Evolutionary conservation across 106 monocot species (phyloP), one percentile per base, ranked within the genome.

Genomic region (Agapanthus africanus): DNA sequence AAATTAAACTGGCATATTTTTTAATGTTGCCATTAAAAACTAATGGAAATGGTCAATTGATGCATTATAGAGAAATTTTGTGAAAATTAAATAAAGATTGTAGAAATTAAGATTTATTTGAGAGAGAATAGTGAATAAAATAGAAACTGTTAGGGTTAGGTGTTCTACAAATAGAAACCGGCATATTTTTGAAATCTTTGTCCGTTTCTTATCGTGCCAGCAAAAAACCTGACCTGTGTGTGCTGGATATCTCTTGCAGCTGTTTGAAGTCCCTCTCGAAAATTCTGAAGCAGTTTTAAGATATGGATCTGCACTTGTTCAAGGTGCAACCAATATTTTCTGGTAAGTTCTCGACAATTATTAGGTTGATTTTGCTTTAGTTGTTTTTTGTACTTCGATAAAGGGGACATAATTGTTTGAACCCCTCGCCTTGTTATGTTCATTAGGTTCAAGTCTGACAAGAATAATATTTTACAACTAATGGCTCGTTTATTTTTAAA

Each of bases 281-380:
- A 81, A 80, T 73, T 65, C 76, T 31, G 90, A 90, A 71, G 57
- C 75, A 1, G 72, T 78, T 30, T 73, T 85, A 62, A 78, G 99
- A 70, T 99, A 90, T 78, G 90, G 92, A 67, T 99, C 99, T 74
- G 99, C 93, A 61, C 93, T 99, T 76, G 90, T 99, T 77, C 99
- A 90, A 81, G 99, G 99, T 67, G 88, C 99, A 66, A 79, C 79
- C 16, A 85, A 99, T 90, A 79, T 99, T 52, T 99, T 99, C 73
- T 99, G 99, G 99, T 99, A 93, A 70, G 84, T 33, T 68, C 0
- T 49, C n/a, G n/a, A n/a, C n/a, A n/a, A n/a, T n/a, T n/a, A n/a
- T n/a, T n/a, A n/a, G n/a, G n/a, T n/a, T n/a, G n/a, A n/a, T n/a
- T n/a, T n/a, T n/a, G n/a, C n/a, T n/a, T n/a, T n/a, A n/a, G n/a